Base-by-base conservation (phyloP, 2,329 filamentous ascomycete genomes). In the Colletotrichum falcatum region DNA sequence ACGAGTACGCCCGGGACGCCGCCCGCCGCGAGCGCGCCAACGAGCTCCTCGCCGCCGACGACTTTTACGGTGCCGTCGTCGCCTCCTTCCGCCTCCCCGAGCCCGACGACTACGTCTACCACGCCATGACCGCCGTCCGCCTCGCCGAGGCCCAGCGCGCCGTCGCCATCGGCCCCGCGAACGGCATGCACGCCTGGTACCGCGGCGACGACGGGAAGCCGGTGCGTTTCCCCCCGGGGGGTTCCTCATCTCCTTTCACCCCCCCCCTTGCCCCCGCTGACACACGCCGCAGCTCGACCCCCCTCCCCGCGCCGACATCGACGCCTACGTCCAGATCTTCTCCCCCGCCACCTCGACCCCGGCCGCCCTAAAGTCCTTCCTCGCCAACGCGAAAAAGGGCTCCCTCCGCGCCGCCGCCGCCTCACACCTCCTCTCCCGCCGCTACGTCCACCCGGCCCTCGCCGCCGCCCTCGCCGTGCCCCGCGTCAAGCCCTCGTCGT, bases 321-420 rank as follows among this genome's bases (percentile, higher is more conserved):
- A 86, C 53, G 88, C 91, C 23, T 94, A 94, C 82, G 86, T 88
- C 46, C 83, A 87, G 58, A 84, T 94, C 76, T 94, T 94, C 83
- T 83, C 83, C 39, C 85, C 91, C 1, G 81, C 84, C 1, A 89
- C 89, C 5, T 83, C 84, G 16, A 91, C 90, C 2, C 75, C 85
- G 6, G 89, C 90, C 67, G 87, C 91, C 14, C 84, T 94, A 18
- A 91, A 85, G 71, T 87, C 86, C 59, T 87, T 93, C 75, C 80
- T 80, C 58, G 85, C 90, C 71, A 93, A 93, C 77, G 91, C 92
- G 48, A 85, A 86, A 70, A 87, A 91, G 78, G 82, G 79, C 48
- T 92, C 91, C 1, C 82, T 92, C 23, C 88, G 91, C 60, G 80
- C 83, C 65, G 81, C 82, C 37, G 83, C 90, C 28, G 87, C 90